phyloP scores from a whole-genome alignment of 352 stramenopile genomes.

The Hyaloperonospora brassicae region DNA sequence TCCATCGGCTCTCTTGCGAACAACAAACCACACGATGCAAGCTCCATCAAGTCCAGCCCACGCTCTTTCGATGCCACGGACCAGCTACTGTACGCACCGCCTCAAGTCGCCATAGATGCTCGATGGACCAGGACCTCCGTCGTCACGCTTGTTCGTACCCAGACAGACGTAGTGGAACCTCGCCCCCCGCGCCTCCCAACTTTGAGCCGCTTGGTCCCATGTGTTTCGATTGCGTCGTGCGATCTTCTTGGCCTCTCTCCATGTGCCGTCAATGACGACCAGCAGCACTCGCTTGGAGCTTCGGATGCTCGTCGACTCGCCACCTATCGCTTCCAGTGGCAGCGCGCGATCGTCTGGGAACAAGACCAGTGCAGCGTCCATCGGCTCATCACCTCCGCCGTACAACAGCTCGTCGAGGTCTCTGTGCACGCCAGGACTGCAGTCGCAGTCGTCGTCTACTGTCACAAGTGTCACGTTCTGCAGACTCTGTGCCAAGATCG shows the following conservation, averaged over 20 bases:
- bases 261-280: constrained; percentile 69
- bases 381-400: constrained; percentile 8
- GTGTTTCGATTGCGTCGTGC: constrained; percentile 38
- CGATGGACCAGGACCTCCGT: not conserved
- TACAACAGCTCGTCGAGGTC: constrained; percentile 34
- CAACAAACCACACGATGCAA: not conserved
- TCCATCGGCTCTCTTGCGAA: constrained; percentile 55
- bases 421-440: constrained; percentile 10
- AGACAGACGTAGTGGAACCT: constrained; percentile 48
- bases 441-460: constrained; percentile 27
- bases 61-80: too few species aligned
- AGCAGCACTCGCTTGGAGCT: constrained; percentile 29
- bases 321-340: constrained; percentile 10
- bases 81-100: constrained; percentile 15
- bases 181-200: constrained; percentile 18
- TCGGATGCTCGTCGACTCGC: not conserved
- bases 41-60: constrained; percentile 1
- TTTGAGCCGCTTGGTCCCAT: constrained; percentile 28
- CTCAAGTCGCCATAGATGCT: constrained; percentile 65
- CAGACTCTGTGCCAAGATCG: constrained; percentile 49
- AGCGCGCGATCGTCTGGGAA: constrained; percentile 40
- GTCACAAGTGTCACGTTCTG: constrained; percentile 29
- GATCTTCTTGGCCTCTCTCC: constrained; percentile 78
- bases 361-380: constrained; percentile 29
- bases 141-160: constrained; percentile 4